phyloP scores from a whole-genome alignment of 371 early-diverging fungal genomes.

The Globomyces sp. region DNA sequence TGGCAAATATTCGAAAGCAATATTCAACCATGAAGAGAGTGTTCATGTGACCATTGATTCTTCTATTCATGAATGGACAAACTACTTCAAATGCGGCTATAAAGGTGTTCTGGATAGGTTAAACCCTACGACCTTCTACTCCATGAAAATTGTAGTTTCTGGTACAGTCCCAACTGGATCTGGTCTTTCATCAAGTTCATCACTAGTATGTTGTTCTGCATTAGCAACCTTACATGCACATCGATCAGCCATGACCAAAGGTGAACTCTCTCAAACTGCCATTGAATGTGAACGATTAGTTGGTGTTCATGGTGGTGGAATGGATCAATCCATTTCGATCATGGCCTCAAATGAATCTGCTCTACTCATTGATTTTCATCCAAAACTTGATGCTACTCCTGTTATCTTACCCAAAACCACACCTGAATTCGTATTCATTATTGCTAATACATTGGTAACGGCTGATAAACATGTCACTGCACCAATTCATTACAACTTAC shows the following conservation, averaged over 20 bases:
- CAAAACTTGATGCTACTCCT: conserved; percentile 63
- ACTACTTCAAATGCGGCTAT: conserved; percentile 87
- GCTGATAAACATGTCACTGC: conserved; percentile 89
- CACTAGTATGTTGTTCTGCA: conserved; percentile 78
- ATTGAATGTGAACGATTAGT: conserved; percentile 80
- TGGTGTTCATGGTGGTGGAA: conserved; percentile 82
- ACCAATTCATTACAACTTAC: conserved; percentile 86
- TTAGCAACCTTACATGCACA: conserved; percentile 68
- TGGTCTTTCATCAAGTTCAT: conserved; percentile 83
- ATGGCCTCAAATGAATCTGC: conserved; percentile 71
- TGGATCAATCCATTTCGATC: conserved; percentile 92
- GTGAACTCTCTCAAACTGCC: conserved; percentile 70
- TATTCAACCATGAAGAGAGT: conserved; percentile 53
- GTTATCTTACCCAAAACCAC: conserved; percentile 49
- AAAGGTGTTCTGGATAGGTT: conserved; percentile 71
- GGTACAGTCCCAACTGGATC: conserved; percentile 83
- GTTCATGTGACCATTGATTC: conserved; percentile 64
- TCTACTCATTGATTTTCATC: conserved; percentile 82
- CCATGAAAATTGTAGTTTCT: conserved; percentile 72
- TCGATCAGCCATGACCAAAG: conserved; percentile 52
- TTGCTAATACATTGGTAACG: conserved; percentile 85
- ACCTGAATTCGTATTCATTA: conserved; percentile 65
- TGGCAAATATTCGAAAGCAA: conserved; percentile 59
- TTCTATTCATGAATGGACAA: conserved; percentile 71
- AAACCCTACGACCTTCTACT: conserved; percentile 28